Base-by-base conservation (phyloP, 1,139 yeast species). In the Sugiyamaella xylanicola region DNA sequence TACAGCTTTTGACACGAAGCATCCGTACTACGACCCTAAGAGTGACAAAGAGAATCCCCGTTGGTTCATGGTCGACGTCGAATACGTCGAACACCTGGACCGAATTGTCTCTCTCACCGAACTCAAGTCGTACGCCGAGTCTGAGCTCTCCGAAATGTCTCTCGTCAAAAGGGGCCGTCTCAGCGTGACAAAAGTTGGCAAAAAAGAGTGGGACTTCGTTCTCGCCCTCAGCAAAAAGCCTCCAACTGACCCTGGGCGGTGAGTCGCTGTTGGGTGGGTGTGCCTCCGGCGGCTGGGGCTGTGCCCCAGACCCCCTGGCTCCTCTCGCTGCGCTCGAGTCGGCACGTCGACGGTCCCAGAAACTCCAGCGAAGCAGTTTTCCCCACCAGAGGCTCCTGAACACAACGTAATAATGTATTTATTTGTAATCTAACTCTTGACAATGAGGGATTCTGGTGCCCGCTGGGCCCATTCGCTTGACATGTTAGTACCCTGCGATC, bases 1-100 rank as follows among this genome's bases (percentile, higher is more conserved):
- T 51, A 67, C 72, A 9, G 75, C 74, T 36, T 76, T 75, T 57
- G 77, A 77, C 57, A 57, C 67, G 4, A 68, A 65, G 21, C 73
- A 76, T 42, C 73, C 77, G 2, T 79, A 81, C 60, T 80, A 68
- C 59, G 85, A 80, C 61, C 55, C 79, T 0, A 79, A 78, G 61
- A 69, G 79, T 0, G 67, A 72, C 1, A 53, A 53, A 21, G 76
- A 73, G 7, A 62, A 63, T 2, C 83, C 84, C 5, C 67, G 74
- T 52, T 81, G 85, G 85, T 79, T 79, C 74, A 79, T 82, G 69
- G 82, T 80, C 3, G 79, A 78, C 54, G 80, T 81, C 16, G 65
- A 65, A 49, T 80, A 77, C 60, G 65, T 65, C 25, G 67, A 80
- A 53, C 68, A 80, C 36, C 64, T 81, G 37, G 67, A 71, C 43